These are phyloP conservation scores for Mycena kentingensis DNA, from an alignment of 768 basidiomycete species.

Conservation along the genomic window DNA sequence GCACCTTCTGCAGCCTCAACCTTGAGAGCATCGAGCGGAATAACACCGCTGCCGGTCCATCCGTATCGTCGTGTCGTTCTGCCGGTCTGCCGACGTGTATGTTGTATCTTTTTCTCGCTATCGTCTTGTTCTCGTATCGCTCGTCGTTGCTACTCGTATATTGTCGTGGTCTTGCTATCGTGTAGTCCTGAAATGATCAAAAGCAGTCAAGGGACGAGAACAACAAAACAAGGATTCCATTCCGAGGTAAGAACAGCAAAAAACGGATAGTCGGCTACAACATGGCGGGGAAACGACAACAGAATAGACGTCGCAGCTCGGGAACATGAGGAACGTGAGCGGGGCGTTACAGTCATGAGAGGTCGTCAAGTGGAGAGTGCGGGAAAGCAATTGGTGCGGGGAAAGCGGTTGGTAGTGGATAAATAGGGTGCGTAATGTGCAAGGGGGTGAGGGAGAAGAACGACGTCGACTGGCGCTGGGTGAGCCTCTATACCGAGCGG, in stretches of 20 bases:
- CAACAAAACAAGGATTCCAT: background rate
- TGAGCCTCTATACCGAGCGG: background rate
- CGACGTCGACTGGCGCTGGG: background rate
- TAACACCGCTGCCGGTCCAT: too few species aligned
- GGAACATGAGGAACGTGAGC: background rate
- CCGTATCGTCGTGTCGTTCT: too few species aligned
- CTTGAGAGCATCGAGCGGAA: too few species aligned
- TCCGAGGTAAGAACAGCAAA: background rate
- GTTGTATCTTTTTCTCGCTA: too few species aligned
- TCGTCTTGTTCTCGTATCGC: too few species aligned
- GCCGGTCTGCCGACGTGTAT: too few species aligned
- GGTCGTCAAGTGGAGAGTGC: background rate
- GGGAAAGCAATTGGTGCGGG: background rate
- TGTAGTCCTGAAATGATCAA: background rate
- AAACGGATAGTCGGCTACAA: conserved; percentile 1
- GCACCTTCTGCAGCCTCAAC: too few species aligned
- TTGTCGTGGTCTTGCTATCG: background rate
- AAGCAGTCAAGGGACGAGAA: background rate
- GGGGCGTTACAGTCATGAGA: background rate
- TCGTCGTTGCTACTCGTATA: background rate
- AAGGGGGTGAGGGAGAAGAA: background rate
- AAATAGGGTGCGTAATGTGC: conserved; percentile 3
- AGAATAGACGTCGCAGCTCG: conserved; percentile 1
- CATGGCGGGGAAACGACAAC: background rate
- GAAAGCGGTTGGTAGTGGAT: background rate